Percentiles rank a stretch among this genome's conserved stretches.
phyloP scores from a whole-genome alignment of 768 basidiomycete genomes.

The Mrakia gelida region DNA sequence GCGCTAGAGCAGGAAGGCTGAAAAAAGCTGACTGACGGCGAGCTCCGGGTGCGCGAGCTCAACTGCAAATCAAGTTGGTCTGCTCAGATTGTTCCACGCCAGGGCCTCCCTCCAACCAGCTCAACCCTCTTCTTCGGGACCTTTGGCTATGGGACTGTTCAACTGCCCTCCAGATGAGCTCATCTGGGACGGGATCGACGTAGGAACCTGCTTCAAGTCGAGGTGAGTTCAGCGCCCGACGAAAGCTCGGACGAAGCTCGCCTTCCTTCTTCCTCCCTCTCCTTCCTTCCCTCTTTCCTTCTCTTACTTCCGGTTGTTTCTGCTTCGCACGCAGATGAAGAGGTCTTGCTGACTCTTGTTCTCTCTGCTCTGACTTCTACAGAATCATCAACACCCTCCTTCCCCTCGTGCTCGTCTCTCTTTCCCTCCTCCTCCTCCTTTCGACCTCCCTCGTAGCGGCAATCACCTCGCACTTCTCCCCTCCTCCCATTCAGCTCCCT shows the following conservation, averaged over 20 bases:
- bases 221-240: conserved; percentile 13
- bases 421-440: neutral
- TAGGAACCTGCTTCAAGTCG: conserved; percentile 28
- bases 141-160: neutral
- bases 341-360: neutral
- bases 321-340: neutral
- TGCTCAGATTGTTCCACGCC: neutral
- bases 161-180: neutral
- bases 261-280: conserved; percentile 23
- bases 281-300: conserved; percentile 31
- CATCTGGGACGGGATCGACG: conserved; percentile 35
- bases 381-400: conserved; percentile 12
- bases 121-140: neutral
- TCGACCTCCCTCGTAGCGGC: neutral
- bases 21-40: no score
- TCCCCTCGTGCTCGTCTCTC: neutral
- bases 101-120: neutral
- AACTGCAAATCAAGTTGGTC: neutral
- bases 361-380: neutral
- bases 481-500: neutral
- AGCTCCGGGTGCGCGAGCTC: no score
- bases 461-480: neutral
- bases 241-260: conserved; percentile 18
- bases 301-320: conserved; percentile 14
- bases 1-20: no score